Evolutionary conservation across 2,329 filamentous ascomycete genomes (phyloP).

Genomic region (Ceratocystis diversiconidia): DNA sequence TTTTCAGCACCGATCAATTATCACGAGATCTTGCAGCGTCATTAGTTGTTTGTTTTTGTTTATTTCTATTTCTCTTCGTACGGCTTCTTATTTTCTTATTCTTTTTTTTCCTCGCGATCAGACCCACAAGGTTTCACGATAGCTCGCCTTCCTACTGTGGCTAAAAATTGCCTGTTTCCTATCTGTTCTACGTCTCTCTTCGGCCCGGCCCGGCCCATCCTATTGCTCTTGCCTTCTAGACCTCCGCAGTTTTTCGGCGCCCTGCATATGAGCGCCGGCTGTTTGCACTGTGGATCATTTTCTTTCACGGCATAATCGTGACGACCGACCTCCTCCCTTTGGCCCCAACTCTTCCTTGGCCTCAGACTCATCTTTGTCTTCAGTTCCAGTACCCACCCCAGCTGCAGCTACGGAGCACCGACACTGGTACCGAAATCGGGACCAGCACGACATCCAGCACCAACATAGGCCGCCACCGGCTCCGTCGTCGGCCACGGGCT

Average conservation of each 20-base stretch:
- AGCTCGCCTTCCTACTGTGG: not conserved
- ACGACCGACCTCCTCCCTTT: constrained; percentile 16
- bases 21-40: constrained; percentile 13
- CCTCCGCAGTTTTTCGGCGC: constrained; percentile 16
- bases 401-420: constrained; percentile 5
- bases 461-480: not conserved
- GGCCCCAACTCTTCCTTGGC: constrained; percentile 9
- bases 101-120: not conserved
- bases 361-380: no score
- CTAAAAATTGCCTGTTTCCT: not conserved
- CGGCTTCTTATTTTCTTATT: not conserved
- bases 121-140: not conserved
- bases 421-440: not conserved
- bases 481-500: constrained; percentile 8
- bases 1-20: not conserved
- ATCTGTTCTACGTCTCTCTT: not conserved
- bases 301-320: constrained; percentile 17
- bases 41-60: constrained; percentile 7
- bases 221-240: not conserved
- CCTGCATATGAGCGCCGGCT: constrained; percentile 18
- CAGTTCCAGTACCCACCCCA: not conserved
- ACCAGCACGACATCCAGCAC: not conserved
- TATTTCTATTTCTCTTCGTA: not conserved
- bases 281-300: constrained; percentile 15
- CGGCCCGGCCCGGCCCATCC: not conserved